Conservation (phyloP, 768 basidiomycete genomes). For the Podaxis rugospora region DNA sequence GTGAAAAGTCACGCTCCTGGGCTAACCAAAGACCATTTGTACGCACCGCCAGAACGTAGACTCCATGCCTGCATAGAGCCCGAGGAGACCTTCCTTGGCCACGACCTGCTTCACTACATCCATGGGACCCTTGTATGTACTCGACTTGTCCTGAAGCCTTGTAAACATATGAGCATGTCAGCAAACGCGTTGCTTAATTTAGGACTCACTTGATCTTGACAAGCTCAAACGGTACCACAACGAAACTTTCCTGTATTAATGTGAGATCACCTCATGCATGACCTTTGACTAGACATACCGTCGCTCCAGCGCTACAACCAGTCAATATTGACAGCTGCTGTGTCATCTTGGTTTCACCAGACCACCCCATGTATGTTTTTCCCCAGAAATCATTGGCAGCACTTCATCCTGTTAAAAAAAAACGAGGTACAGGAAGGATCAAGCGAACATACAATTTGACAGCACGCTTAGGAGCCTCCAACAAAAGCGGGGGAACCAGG, state of each 20-base stretch:
- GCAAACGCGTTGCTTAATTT: not conserved
- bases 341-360: slow-evolving; percentile 83
- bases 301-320: slow-evolving; percentile 92
- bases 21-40: not conserved
- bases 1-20: slow-evolving; percentile 6
- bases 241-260: slow-evolving; percentile 69
- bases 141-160: slow-evolving; percentile 89
- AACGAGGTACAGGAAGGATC: not conserved
- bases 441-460: slow-evolving; percentile 74
- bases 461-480: slow-evolving; percentile 98
- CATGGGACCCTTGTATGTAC: slow-evolving; percentile 86
- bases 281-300: slow-evolving; percentile 31
- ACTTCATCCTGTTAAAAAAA: slow-evolving; percentile 14
- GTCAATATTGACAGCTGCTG: slow-evolving; percentile 85
- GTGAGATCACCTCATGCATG: not conserved
- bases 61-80: slow-evolving; percentile 93
- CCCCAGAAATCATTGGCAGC: slow-evolving; percentile 97
- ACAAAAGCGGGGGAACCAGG: slow-evolving; percentile 88
- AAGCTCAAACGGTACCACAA: slow-evolving; percentile 95
- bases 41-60: slow-evolving; percentile 92
- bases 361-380: slow-evolving; percentile 56
- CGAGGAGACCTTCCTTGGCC: slow-evolving; percentile 73
- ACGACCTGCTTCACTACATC: slow-evolving; percentile 85
- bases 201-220: slow-evolving; percentile 74
- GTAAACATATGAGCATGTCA: not conserved